Base-by-base conservation (phyloP, 2,329 filamentous ascomycete species). In the Curvularia verruculosa region DNA sequence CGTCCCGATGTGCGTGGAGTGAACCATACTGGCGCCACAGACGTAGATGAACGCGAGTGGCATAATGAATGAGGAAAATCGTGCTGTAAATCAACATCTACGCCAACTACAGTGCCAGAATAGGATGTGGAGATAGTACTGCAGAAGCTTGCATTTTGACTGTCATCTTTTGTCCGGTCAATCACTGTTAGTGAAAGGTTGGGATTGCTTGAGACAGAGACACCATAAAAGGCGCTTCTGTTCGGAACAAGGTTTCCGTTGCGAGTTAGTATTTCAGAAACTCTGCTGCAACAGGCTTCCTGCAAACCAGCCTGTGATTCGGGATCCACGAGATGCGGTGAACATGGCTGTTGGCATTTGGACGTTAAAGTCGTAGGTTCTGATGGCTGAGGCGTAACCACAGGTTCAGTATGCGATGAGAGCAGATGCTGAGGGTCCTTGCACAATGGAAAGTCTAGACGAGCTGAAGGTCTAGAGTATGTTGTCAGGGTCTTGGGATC, bases 71-170 rank as follows among this genome's bases (percentile, higher is more conserved):
- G 47, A 31, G 55, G 48, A 31, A 61, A 61, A 2, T 69, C 63
- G 31, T 69, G 63, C 39, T 71, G 60, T 37, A 75, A 59, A 49
- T 76, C 74, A 39, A 75, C 57, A 49, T 76, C 73, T 19, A 75
- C 58, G n/a, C 74, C 73, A 3, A 75, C 56, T 6, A 75, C 68
- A 6, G 72, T 70, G 2, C 71, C 68, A 13, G 74, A 76, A 50
- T 75, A 75, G 6, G 66, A 70, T 5, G 72, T 73, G 24, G 74
- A 72, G 53, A 64, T 52, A n/a, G 67, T 71, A 59, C 71, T 73
- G 66, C 71, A 71, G 39, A 74, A 70, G 54, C 74, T 76, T 5
- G 64, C 58, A 41, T 72, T 71, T 37, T 61, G 63, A 55, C 66
- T 73, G 24, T 59, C 29, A 36, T 64, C 59, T 23, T 54, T 64